These are phyloP conservation scores for Begonia loranthoides DNA, from an alignment of 306 rosid species.

Conservation along the genomic window DNA sequence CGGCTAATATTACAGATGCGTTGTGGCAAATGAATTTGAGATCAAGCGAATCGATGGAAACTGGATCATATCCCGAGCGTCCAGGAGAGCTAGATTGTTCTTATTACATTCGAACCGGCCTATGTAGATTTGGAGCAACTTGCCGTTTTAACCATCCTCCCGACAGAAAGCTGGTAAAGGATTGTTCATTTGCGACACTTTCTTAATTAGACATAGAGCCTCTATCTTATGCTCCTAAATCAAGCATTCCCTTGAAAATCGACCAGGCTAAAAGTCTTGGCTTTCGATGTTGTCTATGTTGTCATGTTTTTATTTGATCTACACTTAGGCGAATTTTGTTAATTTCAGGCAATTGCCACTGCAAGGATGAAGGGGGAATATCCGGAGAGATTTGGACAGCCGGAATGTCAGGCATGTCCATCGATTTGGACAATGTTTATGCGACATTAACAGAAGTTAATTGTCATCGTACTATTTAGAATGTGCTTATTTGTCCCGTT, in stretches of 20 bases:
- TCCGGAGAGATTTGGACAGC: conserved; percentile 94
- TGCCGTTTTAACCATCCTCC: conserved; percentile 98
- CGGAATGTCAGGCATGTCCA: conserved; percentile 92
- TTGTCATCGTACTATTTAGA: too few relatives aligned
- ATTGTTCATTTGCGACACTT: too few relatives aligned
- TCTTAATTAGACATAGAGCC: too few relatives aligned
- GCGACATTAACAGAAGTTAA: too few relatives aligned
- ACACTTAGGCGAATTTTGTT: too few relatives aligned
- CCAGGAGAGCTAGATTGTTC: conserved; percentile 93
- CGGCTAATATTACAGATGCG: conserved; percentile 54
- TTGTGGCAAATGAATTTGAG: conserved; percentile 84
- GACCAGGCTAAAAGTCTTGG: too few relatives aligned
- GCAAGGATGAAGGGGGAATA: conserved; percentile 97
- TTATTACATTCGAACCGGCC: conserved; percentile 89
- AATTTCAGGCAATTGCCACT: conserved; percentile 80
- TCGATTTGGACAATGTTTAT: too few relatives aligned
- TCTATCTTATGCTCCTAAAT: too few relatives aligned
- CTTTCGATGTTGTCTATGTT: too few relatives aligned
- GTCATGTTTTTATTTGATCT: too few relatives aligned
- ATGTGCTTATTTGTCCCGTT: too few relatives aligned
- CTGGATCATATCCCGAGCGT: conserved; percentile 89
- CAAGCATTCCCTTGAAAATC: too few relatives aligned
- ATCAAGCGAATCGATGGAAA: conserved; percentile 60
- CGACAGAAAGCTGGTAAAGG: conserved; percentile 74
- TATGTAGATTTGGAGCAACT: conserved; percentile 92